Evolutionary conservation across 106 monocot species (phyloP), one percentile per base, ranked within the genome.

Genomic region (Apostasia ramifera): DNA sequence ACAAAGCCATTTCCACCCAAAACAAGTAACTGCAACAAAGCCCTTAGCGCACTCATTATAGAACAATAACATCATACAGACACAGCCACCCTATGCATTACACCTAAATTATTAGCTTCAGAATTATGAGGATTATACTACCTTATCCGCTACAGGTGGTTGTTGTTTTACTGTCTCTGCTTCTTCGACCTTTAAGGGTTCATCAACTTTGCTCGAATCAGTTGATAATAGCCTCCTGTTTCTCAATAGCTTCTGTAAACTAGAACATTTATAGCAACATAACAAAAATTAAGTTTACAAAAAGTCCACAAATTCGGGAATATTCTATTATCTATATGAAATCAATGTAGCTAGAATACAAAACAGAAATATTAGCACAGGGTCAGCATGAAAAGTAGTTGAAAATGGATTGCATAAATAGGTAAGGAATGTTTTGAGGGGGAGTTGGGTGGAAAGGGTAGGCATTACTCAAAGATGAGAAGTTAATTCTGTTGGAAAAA

Each of bases 1-100:
- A 98, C 98, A 77, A 90, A 98, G 62, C 98, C 98, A 81, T 89
- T 98, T 53, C 98, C 98, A 73, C 98, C 98, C 66, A 98, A 72
- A 10, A 98, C 87, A 60, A 98, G 90, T 11, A 93, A 70, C 97
- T 92, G 75, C 10, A 81, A 68, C 53, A 66, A 74, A 47, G 47
- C 12, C 42, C 44, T 10, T 43, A 2, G 44, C 39, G 44, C 11
- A 9, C 62, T 26, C 13, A n/a, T 8, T 45, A 37, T 44, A 50
- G 63, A 55, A 9, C 46, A 69, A 53, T 39, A 44, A 42, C 47
- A 52, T 47, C 40, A 70, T 41, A 60, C 6, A 55, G 61, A 12
- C 39, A 37, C 4, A 72, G 26, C 39, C 49, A 41, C 37, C 37
- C 13, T 57, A 57, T 57, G 15, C 6, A 61, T 42, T 68, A 14